A percentile compares a stretch with the other conserved stretches of the same genome.
Conservation (phyloP, 441 rosid species). For the Syzygium syzygioides region DNA sequence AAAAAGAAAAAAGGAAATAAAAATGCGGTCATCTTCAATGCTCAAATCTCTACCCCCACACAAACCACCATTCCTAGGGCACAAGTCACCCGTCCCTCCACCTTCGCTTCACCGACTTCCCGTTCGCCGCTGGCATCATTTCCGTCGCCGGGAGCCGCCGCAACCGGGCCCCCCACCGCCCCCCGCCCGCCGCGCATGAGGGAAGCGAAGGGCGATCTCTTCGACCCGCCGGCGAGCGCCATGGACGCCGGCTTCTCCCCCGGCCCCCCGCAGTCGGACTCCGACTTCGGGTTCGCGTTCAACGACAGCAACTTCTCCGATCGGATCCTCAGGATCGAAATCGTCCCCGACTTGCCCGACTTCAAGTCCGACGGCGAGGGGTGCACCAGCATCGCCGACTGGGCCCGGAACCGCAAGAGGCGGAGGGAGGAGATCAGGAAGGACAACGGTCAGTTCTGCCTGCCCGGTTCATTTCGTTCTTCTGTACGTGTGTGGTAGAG, state of each 20-base stretch:
- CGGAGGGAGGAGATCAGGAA: conserved; percentile 15
- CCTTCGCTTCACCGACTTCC: not conserved
- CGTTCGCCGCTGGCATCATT: not conserved
- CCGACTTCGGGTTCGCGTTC: conserved; percentile 20
- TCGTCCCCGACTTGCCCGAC: conserved; percentile 7
- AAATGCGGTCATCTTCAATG: not conserved
- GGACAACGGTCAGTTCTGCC: conserved; percentile 3
- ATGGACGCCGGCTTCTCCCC: conserved; percentile 11
- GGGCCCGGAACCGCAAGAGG: conserved; percentile 18
- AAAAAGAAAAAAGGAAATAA: not conserved
- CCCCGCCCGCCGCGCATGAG: not conserved
- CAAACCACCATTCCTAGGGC: not conserved
- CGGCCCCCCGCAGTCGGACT: conserved; percentile 2
- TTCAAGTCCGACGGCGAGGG: conserved; percentile 11
- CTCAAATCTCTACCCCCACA: too few species aligned
- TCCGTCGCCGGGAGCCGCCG: not conserved
- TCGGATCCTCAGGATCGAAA: conserved; percentile 14
- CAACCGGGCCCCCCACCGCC: not conserved
- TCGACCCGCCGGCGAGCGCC: not conserved
- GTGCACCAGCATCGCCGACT: conserved; percentile 16
- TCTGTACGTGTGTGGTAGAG: not conserved
- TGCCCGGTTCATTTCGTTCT: not conserved
- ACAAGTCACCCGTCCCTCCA: not conserved
- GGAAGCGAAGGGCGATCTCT: not conserved
- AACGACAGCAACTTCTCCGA: conserved; percentile 23